Conservation (phyloP, 371 early-diverging fungal species). For the Cokeromyces recurvatus region DNA sequence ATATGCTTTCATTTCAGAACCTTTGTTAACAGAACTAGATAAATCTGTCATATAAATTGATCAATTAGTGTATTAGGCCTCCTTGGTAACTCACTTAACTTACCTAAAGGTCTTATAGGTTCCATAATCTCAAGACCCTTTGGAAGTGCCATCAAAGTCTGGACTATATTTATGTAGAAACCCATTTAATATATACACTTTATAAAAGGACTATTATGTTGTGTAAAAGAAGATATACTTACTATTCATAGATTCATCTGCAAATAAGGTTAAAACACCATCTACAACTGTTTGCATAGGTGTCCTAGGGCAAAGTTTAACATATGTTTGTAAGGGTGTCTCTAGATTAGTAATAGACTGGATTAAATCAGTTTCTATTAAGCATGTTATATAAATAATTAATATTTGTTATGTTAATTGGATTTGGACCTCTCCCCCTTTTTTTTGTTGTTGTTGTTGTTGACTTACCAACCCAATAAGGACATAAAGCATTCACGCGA, state of each 20-base stretch:
- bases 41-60: neutral
- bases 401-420: neutral
- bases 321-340: no score
- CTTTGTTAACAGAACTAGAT: no score
- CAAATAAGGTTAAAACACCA: constrained; percentile 45
- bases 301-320: constrained; percentile 18
- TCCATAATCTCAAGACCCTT: constrained; percentile 7
- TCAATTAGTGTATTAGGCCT: neutral
- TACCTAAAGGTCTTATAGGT: constrained; percentile 8
- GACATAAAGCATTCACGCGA: constrained; percentile 32
- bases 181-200: no score
- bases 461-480: constrained; percentile 26
- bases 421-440: neutral
- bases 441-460: no score
- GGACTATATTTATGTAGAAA: constrained; percentile 1
- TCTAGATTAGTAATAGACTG: no score
- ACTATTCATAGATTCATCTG: constrained; percentile 43
- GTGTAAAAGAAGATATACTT: neutral
- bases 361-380: neutral
- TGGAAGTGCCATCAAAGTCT: constrained; percentile 21
- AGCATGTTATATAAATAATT: neutral
- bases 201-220: neutral
- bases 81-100: neutral
- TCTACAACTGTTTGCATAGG: constrained; percentile 50
- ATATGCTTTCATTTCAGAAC: no score